Evolutionary conservation across 257 asterid genomes (phyloP), one percentile per base, ranked within the genome.

Genomic region (Thymus mandschuricus): DNA sequence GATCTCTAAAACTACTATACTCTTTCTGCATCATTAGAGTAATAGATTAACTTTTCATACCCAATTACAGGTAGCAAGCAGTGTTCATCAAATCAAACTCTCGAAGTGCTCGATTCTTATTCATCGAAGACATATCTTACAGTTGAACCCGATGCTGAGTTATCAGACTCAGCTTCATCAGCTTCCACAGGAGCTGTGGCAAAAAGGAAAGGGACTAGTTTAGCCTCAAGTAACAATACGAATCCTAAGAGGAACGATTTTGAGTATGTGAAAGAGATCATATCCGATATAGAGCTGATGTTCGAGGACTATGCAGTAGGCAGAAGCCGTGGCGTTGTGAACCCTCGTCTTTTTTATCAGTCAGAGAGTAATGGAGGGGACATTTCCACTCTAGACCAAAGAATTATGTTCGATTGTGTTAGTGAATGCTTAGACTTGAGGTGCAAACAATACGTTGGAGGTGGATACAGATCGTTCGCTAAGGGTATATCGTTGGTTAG

Each of bases 111-210:
- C 7, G 86, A 83, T 67, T 57, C 75, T 6, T 34, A 74, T 78
- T 83, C 83, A 51, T 61, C 73, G 21, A 80, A 80, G 69, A 73
- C 57, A 29, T 76, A 74, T 51, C 77, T 79, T 74, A 71, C 83
- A 67, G 63, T 60, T 10, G 89, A 87, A 70, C 79, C 77, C 34
- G 88, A 84, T 31, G 45, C 80, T 13, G 99, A 94, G 67, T 71
- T 94, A 69, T 84, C 86, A 13, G 98, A 95, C 80, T 92, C 96
- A 9, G 98, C 95, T 69, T 88, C 97, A 74, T 94, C 99, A 10
- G 59, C 71, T 63, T 82, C 72, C 31, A 30, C 62, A 15, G 13
- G 15, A 71, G 79, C 66, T 38, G 31, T 73, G 29, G 75, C 70
- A 1, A 64, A 76, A 66, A 68, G 74, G 82, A 73, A 35, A 41